These are phyloP conservation scores for Chenopodium suecicum DNA, from an alignment of 148 eudicot genomes.

Conservation along the genomic window DNA sequence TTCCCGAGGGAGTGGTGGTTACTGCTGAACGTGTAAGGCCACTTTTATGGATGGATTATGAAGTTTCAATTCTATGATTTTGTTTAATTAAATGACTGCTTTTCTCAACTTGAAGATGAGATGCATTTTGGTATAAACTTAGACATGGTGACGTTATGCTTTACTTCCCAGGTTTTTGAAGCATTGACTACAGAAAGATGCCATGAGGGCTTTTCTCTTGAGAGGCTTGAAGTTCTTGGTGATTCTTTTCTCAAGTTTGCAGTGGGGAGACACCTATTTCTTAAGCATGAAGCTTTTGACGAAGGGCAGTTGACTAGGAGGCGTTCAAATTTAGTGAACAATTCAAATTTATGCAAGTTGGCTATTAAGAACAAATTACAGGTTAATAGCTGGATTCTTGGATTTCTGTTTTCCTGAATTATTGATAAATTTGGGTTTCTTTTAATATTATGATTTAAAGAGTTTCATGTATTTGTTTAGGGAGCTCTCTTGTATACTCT, in stretches of 20 bases:
- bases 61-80: not conserved
- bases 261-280: constrained; percentile 84
- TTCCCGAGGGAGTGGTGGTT: constrained; percentile 69
- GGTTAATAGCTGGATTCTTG: constrained; percentile 42
- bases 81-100: not conserved
- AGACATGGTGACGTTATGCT: constrained; percentile 4
- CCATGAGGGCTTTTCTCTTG: constrained; percentile 77
- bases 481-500: too few relatives aligned
- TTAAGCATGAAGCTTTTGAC: constrained; percentile 62
- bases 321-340: constrained; percentile 81
- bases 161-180: constrained; percentile 73
- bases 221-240: constrained; percentile 97
- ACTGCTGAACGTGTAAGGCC: constrained; percentile 62
- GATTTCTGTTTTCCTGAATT: not conserved
- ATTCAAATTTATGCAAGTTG: constrained; percentile 70
- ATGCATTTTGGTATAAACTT: not conserved
- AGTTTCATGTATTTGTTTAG: too few relatives aligned
- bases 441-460: too few relatives aligned
- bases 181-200: constrained; percentile 94
- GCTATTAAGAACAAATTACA: constrained; percentile 59
- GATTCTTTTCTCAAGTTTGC: constrained; percentile 97
- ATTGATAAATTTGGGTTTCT: not conserved
- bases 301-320: constrained; percentile 92
- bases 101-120: not conserved
- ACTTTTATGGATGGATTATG: constrained; percentile 13